phyloP scores from a whole-genome alignment of 768 basidiomycete species.

The Pholiota molesta region DNA sequence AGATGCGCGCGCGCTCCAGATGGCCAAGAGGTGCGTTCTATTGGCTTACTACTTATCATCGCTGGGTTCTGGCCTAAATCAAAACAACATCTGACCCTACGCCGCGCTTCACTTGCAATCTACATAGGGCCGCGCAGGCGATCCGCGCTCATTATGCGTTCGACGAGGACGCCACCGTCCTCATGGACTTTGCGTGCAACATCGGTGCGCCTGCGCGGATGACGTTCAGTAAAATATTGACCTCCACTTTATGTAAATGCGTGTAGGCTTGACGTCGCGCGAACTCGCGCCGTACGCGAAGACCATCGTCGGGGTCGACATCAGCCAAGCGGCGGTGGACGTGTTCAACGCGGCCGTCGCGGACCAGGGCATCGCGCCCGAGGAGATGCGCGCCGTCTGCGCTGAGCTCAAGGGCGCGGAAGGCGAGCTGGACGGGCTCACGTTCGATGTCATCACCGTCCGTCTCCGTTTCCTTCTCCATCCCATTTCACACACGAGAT shows the following conservation, averaged over 20 bases:
- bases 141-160: slow-evolving; percentile 2
- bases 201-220: too few relatives aligned
- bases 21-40: slow-evolving; percentile 4
- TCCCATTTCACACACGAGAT: too few relatives aligned
- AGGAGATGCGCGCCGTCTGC: slow-evolving; percentile 70
- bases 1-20: not conserved
- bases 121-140: not conserved
- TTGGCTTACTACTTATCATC: too few relatives aligned
- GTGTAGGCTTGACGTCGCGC: slow-evolving; percentile 62
- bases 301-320: slow-evolving; percentile 73
- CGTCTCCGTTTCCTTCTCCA: slow-evolving; percentile 22
- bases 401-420: slow-evolving; percentile 48
- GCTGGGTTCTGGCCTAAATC: too few relatives aligned
- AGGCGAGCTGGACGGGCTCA: slow-evolving; percentile 50
- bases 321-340: slow-evolving; percentile 72
- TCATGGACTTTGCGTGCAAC: slow-evolving; percentile 11
- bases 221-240: too few relatives aligned
- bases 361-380: slow-evolving; percentile 63
- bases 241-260: too few relatives aligned
- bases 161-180: slow-evolving; percentile 2
- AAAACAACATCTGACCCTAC: too few relatives aligned
- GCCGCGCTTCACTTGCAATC: too few relatives aligned
- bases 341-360: slow-evolving; percentile 58
- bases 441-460: slow-evolving; percentile 76
- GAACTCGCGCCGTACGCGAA: slow-evolving; percentile 62